Evolutionary conservation across 345 rosid genomes (phyloP), one percentile per base, ranked within the genome.

Genomic region (Luvunga scandens): DNA sequence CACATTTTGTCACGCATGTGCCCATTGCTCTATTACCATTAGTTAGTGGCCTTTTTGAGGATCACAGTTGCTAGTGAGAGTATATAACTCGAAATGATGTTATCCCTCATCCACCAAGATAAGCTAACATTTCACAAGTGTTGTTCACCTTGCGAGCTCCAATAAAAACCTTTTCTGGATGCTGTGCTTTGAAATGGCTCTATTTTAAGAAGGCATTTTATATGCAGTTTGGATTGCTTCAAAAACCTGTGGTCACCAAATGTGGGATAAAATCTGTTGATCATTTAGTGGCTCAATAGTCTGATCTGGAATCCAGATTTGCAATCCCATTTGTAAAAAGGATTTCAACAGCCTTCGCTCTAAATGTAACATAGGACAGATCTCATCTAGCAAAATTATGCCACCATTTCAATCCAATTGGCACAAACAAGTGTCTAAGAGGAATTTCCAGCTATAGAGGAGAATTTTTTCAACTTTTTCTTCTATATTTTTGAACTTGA

Each of bases 181-280:
- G 16, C 33, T 36, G 27, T 9, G 48, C 22, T 33, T 62, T 69
- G 76, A 31, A 65, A 70, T 66, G 63, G 61, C 69, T 61, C 73
- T 72, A 27, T 62, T 77, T 74, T 39, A 71, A 66, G 74, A 34
- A 79, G 72, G 70, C 50, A 80, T 59, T 77, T 39, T 60, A 31
- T 14, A 69, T 73, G 79, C 80, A 77, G 71, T 65, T 70, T 48
- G 70, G 65, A 39, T 77, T 81, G 83, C 81, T 73, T 38, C 57
- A 76, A 73, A 81, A 77, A 69, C 72, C 75, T 84, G 70, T 60
- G 38, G 66, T 64, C 71, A 63, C 48, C 81, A 78, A 71, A 66
- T 31, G 60, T 45, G 21, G 55, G 65, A 81, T 76, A 34, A 0
- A 71, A 66, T 66, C 73, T 72, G 73, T 76, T 79, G 78, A 56